Base-by-base conservation (phyloP, 768 basidiomycete species). In the Russula dissimulans region DNA sequence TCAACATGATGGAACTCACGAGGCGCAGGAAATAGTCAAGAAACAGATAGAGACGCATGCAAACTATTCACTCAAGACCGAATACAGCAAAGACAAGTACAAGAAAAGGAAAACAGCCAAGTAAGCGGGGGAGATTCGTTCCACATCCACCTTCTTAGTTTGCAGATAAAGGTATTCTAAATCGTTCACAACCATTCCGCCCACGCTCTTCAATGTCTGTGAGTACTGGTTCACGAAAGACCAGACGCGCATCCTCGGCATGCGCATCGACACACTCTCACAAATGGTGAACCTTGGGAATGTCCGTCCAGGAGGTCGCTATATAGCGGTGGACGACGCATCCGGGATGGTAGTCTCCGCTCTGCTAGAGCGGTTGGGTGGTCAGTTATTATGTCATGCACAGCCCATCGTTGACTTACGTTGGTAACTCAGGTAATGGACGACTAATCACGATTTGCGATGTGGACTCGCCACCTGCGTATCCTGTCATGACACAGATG, bases 51-150 rank as follows among this genome's bases (percentile, higher is more conserved):
- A 91, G 67, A 83, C 86, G 67, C 95, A 98, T 68, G 86, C 89
- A 34, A 89, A 91, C 67, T 99, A 89, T 71, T 84, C 85, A 11
- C 76, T 98, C 51, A 98, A 98, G 74, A 98, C 95, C 1, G 97
- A 95, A 72, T 98, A 95, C 72, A 94, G 91, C 73, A 98, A 99
- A 73, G 95, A 98, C 69, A 99, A 99, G 71, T 99, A 97, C 74
- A 88, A 83, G 71, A 95, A 95, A 71, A 80, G 92, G 42, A 99
- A 99, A 72, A 91, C 95, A 74, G 93, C 91, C 58, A 99, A 98
- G 95, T 95, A 69, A 65, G 85, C 71, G 38, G 43, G 34, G 41
- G 15, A 4, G 15, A 31, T 44, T 34, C 44, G 15, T 2, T 45
- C 6, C 10, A 7, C 12, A 47, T 48, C 18, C 36, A 4, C 36